phyloP scores from a whole-genome alignment of 2,329 filamentous ascomycete genomes.

The Eurotiales sp. region DNA sequence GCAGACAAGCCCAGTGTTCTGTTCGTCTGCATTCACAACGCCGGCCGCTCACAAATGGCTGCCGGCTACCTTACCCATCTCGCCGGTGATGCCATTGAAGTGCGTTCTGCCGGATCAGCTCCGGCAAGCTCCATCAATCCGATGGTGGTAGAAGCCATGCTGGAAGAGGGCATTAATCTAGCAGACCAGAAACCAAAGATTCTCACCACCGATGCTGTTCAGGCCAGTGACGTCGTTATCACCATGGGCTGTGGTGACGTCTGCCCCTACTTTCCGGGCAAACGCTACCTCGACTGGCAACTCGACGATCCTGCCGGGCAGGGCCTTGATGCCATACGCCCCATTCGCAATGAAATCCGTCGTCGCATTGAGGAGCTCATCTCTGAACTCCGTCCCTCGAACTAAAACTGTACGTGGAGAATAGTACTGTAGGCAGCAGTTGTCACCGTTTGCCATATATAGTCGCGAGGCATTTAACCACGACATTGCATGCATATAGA shows the following conservation, averaged over 20 bases:
- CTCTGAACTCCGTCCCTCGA: constrained; percentile 7
- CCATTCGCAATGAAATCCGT: constrained; percentile 23
- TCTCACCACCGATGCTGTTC: constrained; percentile 21
- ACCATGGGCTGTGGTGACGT: constrained; percentile 28
- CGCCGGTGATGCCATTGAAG: constrained; percentile 19
- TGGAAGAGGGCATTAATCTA: constrained; percentile 25
- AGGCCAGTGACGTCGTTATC: constrained; percentile 24
- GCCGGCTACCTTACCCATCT: constrained; percentile 21
- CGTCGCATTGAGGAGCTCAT: constrained; percentile 19
- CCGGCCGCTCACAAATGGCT: constrained; percentile 27
- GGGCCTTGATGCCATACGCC: constrained; percentile 20
- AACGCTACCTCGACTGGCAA: constrained; percentile 26
- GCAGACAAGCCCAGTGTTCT: constrained; percentile 22
- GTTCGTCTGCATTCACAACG: constrained; percentile 28
- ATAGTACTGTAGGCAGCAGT: too few species aligned
- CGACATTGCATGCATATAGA: too few species aligned
- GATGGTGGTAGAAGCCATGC: constrained; percentile 23
- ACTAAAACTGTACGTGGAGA: neutral
- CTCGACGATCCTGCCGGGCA: constrained; percentile 25
- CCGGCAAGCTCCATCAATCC: constrained; percentile 24
- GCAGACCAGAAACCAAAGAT: constrained; percentile 23
- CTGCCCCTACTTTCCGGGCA: constrained; percentile 25
- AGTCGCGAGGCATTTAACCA: too few species aligned
- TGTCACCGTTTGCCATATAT: too few species aligned
- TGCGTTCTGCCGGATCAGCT: constrained; percentile 26